These are phyloP conservation scores for Teratosphaeriaceae sp. DNA, from an alignment of 2,329 filamentous ascomycete genomes.

Conservation along the genomic window DNA sequence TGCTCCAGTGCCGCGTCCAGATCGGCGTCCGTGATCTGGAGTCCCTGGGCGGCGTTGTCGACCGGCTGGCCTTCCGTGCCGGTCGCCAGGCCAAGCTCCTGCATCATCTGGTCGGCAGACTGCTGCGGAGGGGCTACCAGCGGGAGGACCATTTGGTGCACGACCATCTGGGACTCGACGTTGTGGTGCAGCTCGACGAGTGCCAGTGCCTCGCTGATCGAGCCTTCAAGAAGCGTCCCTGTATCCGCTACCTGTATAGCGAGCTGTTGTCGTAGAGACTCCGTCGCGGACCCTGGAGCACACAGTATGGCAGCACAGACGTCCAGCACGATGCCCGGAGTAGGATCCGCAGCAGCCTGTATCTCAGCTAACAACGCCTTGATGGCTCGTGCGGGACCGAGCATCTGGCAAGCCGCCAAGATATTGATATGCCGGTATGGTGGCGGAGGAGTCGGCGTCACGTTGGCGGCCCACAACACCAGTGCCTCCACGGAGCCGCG, in stretches of 20 bases:
- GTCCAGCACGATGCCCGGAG: slow-evolving; percentile 49
- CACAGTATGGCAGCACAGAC: slow-evolving; percentile 63
- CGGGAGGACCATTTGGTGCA: slow-evolving; percentile 50
- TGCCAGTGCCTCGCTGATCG: slow-evolving; percentile 51
- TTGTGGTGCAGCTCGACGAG: slow-evolving; percentile 25
- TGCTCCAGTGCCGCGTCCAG: slow-evolving; percentile 13
- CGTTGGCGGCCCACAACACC: slow-evolving; percentile 55
- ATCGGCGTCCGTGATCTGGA: slow-evolving; percentile 13
- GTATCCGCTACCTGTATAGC: slow-evolving; percentile 43
- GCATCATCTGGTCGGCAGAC: slow-evolving; percentile 28
- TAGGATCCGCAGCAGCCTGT: not conserved
- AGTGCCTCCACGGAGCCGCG: slow-evolving; percentile 57
- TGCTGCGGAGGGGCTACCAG: slow-evolving; percentile 19
- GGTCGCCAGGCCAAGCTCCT: slow-evolving; percentile 25
- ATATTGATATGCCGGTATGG: slow-evolving; percentile 68
- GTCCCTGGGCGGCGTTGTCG: not conserved
- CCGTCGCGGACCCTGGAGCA: slow-evolving; percentile 44
- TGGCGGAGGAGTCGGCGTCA: slow-evolving; percentile 46
- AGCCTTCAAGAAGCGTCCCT: slow-evolving; percentile 52
- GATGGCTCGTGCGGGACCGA: slow-evolving; percentile 57
- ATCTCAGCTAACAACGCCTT: slow-evolving; percentile 61
- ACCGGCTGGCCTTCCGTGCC: not conserved
- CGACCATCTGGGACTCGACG: slow-evolving; percentile 42
- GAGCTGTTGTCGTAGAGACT: slow-evolving; percentile 25
- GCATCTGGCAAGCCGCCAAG: slow-evolving; percentile 52